Percentiles rank a stretch among this genome's conserved stretches.
Conservation (phyloP, 768 basidiomycete genomes). For the Psilocybe sp. region DNA sequence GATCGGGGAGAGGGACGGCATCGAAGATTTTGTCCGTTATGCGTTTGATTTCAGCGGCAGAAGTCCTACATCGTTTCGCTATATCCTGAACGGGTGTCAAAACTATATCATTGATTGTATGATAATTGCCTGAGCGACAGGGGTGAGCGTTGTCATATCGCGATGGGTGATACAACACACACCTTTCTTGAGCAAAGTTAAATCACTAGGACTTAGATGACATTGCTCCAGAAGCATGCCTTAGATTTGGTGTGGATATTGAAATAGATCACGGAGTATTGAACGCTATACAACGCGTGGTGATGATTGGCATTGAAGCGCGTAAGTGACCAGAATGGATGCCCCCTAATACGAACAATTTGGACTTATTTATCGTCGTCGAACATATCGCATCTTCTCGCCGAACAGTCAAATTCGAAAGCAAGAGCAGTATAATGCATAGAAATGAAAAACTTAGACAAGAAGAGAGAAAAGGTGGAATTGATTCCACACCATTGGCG, state of each 20-base stretch:
- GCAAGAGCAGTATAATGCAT: too few relatives aligned
- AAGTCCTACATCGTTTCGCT: slow-evolving; percentile 52
- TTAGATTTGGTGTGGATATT: neutral
- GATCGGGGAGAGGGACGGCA: slow-evolving; percentile 32
- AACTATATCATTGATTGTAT: slow-evolving; percentile 47
- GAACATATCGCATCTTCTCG: too few relatives aligned
- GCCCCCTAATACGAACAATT: too few relatives aligned
- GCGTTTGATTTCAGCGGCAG: slow-evolving; percentile 44
- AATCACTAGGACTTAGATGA: slow-evolving; percentile 16
- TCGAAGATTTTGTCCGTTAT: slow-evolving; percentile 51
- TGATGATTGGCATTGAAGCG: too few relatives aligned
- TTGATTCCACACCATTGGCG: neutral
- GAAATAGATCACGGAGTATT: too few relatives aligned
- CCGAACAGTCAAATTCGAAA: too few relatives aligned
- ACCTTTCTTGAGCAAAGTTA: slow-evolving; percentile 31
- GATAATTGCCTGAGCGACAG: slow-evolving; percentile 41
- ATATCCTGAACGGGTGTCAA: slow-evolving; percentile 48
- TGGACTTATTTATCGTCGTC: too few relatives aligned
- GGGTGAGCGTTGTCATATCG: slow-evolving; percentile 1
- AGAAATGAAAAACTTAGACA: too few relatives aligned
- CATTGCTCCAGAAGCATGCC: neutral
- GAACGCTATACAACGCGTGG: too few relatives aligned
- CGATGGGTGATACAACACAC: neutral
- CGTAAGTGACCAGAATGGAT: too few relatives aligned
- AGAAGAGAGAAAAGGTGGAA: neutral